Base-by-base conservation (phyloP, 257 asterid species). In the Solanum infundibuliforme region DNA sequence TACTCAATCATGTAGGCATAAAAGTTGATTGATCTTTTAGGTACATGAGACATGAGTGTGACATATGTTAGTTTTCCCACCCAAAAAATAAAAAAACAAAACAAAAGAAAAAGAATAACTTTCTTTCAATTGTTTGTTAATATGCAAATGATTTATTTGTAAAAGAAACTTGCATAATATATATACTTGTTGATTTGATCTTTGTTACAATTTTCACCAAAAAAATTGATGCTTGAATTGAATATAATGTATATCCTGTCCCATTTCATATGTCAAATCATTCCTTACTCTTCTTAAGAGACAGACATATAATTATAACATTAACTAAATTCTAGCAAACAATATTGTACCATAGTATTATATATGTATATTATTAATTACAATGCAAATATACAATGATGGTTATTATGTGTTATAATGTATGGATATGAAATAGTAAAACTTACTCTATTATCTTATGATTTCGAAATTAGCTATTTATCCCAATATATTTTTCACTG, bases 1-100 rank as follows among this genome's bases (percentile, higher is more conserved):
- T 77, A 84, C 76, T 88, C 90, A 90, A 87, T 90, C 91, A 88
- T 91, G 88, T 27, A 87, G 88, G 86, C 38, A 79, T 34, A 86
- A 84, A 55, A 81, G 58, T 85, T 84, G 86, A 85, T 86, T 86
- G 86, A 86, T 91, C 68, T 87, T 89, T 90, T 88, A 87, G 90
- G 92, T 90, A 88, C 83, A 90, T 36, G 89, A 84, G 86, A 88
- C 83, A 90, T 36, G 89, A 84, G 83, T 87, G 79, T 82, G 91
- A 87, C 91, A 58, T 25, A 21, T 71, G 88, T 75, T 88, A 77
- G 88, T 88, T 87, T 81, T 48, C 85, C 39, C 68, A 14, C 85
- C 85, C 69, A 27, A 29, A 55, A 55, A 55, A 18, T 18, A 46
- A 81, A 18, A 43, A 29, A 46, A 27, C 27, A 74, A 74, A 73